Base-by-base conservation (phyloP, 106 monocot species). In the Dendrobium officinale region DNA sequence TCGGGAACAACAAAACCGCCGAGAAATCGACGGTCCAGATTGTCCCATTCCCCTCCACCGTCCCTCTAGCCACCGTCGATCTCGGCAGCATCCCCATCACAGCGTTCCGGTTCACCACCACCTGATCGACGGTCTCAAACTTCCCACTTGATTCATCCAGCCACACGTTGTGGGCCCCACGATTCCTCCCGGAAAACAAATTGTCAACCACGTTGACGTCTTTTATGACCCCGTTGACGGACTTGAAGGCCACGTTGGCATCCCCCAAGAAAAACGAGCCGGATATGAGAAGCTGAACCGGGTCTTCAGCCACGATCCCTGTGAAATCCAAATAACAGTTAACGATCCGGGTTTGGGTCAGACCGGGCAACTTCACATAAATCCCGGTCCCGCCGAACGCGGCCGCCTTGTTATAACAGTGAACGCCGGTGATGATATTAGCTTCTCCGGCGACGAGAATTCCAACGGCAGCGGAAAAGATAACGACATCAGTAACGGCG, bases 331-430 rank as follows among this genome's bases (percentile, higher is more conserved):
- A 15, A 47, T 91, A 91, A 31, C 84, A 91, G 68, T 88, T 85
- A 17, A 77, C 61, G 43, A 91, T 86, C 22, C 91, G 61, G 0
- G 85, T 91, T 79, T 91, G 88, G 10, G 77, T 77, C n/a, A 72
- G 27, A 0, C 84, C 82, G 5, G 88, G 75, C 7, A 83, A 10
- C 54, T 80, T 88, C 29, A 86, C 44, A 48, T 80, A 80, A 7
- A 91, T 86, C 4, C 91, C 91, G 4, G 82, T 66, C 6, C 91
- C 91, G 15, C 91, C 91, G 11, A 59, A 86, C 4, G 5, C 24
- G 0, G 88, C 86, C 33, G 91, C 88, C 83, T 91, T 91, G 76
- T 91, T 91, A 58, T 91, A 91, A 75, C 91, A 91, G 20, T 91
- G 88, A 9, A 91, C 88, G 1, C 85, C 85, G 24, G 83, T 84